Conservation (phyloP, 345 rosid genomes). For the Lepidium africanum region DNA sequence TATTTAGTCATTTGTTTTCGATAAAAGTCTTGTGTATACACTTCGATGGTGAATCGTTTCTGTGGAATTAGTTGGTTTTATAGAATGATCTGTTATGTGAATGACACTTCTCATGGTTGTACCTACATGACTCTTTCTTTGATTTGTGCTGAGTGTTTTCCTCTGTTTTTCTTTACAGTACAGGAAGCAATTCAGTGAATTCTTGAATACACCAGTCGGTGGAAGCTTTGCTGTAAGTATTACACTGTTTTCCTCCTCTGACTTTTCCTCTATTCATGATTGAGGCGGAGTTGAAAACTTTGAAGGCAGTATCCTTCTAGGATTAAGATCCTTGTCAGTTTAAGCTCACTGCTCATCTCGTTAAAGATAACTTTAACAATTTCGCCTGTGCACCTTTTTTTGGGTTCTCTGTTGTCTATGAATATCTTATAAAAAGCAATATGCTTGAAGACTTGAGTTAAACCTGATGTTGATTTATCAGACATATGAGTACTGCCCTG, state of each 20-base stretch:
- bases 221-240: conserved; percentile 67
- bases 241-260: neutral
- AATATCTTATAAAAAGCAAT: neutral
- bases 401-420: neutral
- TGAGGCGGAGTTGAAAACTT: neutral
- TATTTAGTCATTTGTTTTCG: no score
- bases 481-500: neutral
- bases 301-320: neutral
- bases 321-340: neutral
- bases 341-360: neutral
- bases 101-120: neutral
- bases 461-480: neutral
- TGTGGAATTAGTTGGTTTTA: neutral
- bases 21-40: neutral
- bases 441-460: neutral
- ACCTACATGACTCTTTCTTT: neutral
- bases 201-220: conserved; percentile 68
- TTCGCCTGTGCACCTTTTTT: neutral
- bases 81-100: neutral
- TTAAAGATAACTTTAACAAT: neutral
- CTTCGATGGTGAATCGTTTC: neutral
- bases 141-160: neutral
- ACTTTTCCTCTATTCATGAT: neutral
- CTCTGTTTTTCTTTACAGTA: conserved; percentile 47
- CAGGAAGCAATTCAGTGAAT: conserved; percentile 69